These are phyloP conservation scores for Xylaria nigripes DNA, from an alignment of 495 filamentous ascomycete species.

Conservation along the genomic window DNA sequence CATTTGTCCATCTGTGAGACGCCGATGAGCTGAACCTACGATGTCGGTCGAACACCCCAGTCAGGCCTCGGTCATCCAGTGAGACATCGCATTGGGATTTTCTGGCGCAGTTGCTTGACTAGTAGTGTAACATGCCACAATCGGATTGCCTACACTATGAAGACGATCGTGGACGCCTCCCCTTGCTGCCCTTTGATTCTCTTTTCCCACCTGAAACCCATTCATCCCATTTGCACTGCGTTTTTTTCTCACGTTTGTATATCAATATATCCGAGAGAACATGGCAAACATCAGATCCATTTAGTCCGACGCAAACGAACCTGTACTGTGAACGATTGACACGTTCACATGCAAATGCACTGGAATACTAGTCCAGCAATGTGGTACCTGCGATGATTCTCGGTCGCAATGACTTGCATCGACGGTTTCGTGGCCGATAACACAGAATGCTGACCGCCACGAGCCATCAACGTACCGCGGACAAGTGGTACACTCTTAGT, in stretches of 20 bases:
- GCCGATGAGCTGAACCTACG: too few relatives aligned
- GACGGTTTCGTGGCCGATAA: conserved; percentile 11
- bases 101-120: too few relatives aligned
- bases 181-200: too few relatives aligned
- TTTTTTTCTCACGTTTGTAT: background rate
- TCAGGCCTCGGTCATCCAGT: too few relatives aligned
- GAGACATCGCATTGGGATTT: too few relatives aligned
- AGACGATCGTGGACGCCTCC: too few relatives aligned
- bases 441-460: conserved; percentile 26
- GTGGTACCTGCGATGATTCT: conserved; percentile 13
- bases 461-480: conserved; percentile 1
- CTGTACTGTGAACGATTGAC: conserved; percentile 1
- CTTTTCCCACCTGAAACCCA: too few relatives aligned
- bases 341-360: conserved; percentile 8
- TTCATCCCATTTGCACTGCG: background rate
- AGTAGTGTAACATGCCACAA: too few relatives aligned
- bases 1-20: too few relatives aligned
- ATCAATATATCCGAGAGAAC: background rate
- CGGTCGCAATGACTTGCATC: conserved; percentile 19
- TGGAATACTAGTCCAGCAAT: conserved; percentile 7
- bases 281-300: background rate
- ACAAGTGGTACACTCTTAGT: conserved; percentile 10
- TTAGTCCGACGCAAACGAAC: background rate
- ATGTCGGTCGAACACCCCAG: too few relatives aligned
- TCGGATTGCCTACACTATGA: too few relatives aligned